Percentiles rank a stretch among this genome's conserved stretches.
Evolutionary conservation across 1,284 basidiomycete species (phyloP).

Genomic region (Mycena sp.): DNA sequence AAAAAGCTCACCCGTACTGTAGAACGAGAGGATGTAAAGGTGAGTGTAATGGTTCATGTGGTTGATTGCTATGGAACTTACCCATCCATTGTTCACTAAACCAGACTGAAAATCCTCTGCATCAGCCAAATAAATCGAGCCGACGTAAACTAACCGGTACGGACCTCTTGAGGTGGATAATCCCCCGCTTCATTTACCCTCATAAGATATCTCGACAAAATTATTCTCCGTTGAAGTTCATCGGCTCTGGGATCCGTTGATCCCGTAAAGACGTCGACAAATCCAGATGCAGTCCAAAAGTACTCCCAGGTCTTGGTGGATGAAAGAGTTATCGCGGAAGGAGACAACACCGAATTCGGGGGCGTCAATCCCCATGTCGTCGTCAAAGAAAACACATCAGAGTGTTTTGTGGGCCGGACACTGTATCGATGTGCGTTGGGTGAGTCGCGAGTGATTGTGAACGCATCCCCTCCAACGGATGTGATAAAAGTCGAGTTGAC

Average conservation of each 20-base stretch:
- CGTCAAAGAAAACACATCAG: conserved; percentile 40
- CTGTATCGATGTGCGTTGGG: conserved; percentile 56
- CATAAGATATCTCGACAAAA: conserved; percentile 65
- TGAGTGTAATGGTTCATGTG: conserved; percentile 7
- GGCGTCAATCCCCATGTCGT: conserved; percentile 30
- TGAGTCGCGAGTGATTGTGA: conserved; percentile 54
- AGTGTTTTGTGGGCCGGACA: conserved; percentile 40
- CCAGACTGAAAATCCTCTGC: conserved; percentile 54
- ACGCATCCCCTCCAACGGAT: conserved; percentile 50
- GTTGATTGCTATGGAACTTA: no score
- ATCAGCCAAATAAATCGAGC: conserved; percentile 4
- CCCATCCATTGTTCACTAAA: conserved; percentile 68
- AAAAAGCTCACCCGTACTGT: conserved; percentile 45
- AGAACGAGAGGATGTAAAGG: not conserved
- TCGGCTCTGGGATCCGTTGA: conserved; percentile 60
- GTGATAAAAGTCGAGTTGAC: conserved; percentile 55
- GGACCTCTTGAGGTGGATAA: conserved; percentile 65
- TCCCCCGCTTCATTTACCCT: conserved; percentile 68
- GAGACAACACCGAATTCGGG: conserved; percentile 12
- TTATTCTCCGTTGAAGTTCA: conserved; percentile 65
- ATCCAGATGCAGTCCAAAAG: conserved; percentile 61
- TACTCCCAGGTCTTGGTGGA: conserved; percentile 53
- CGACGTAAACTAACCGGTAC: conserved; percentile 26
- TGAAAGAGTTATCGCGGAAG: conserved; percentile 41
- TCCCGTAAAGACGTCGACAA: conserved; percentile 61